A percentile compares a stretch with the other conserved stretches of the same genome.
phyloP scores from a whole-genome alignment of 2,329 filamentous ascomycete genomes.

The Apiospora saccharicola region DNA sequence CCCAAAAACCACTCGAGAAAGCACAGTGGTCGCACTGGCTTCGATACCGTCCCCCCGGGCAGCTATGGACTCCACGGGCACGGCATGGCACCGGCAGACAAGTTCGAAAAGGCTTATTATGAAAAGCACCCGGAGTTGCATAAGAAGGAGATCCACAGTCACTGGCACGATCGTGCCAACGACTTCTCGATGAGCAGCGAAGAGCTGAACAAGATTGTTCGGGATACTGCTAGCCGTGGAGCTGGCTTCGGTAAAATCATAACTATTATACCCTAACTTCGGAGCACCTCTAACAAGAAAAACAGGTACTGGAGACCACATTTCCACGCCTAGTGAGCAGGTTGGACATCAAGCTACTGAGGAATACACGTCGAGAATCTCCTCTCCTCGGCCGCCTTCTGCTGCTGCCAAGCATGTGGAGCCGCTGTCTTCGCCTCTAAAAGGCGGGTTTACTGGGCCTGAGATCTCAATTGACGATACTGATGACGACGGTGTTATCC shows the following conservation, averaged over 20 bases:
- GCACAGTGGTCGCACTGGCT: conserved; percentile 72
- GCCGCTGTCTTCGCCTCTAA: conserved; percentile 41
- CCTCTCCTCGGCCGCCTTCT: conserved; percentile 68
- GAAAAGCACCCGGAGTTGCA: conserved; percentile 86
- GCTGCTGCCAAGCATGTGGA: conserved; percentile 48
- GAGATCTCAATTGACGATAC: conserved; percentile 38
- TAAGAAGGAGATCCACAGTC: conserved; percentile 73
- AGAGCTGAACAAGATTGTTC: conserved; percentile 89
- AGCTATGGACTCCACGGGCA: conserved; percentile 95
- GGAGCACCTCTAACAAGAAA: conserved; percentile 43
- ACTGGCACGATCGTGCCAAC: conserved; percentile 62
- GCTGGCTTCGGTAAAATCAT: conserved; percentile 57
- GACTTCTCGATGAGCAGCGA: conserved; percentile 90
- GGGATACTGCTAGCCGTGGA: conserved; percentile 68
- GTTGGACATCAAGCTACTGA: conserved; percentile 88
- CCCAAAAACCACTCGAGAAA: conserved; percentile 70
- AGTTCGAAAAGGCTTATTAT: conserved; percentile 91
- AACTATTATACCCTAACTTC: conserved; percentile 34
- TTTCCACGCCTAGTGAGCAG: conserved; percentile 87
- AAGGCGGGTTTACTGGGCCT: conserved; percentile 38
- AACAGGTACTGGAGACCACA: conserved; percentile 68
- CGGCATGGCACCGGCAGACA: conserved; percentile 76
- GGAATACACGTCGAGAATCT: conserved; percentile 79
- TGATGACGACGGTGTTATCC: conserved; percentile 69
- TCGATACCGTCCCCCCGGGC: conserved; percentile 75